phyloP scores from a whole-genome alignment of 805 yeast genomes.

The Teunomyces funiuensis region DNA sequence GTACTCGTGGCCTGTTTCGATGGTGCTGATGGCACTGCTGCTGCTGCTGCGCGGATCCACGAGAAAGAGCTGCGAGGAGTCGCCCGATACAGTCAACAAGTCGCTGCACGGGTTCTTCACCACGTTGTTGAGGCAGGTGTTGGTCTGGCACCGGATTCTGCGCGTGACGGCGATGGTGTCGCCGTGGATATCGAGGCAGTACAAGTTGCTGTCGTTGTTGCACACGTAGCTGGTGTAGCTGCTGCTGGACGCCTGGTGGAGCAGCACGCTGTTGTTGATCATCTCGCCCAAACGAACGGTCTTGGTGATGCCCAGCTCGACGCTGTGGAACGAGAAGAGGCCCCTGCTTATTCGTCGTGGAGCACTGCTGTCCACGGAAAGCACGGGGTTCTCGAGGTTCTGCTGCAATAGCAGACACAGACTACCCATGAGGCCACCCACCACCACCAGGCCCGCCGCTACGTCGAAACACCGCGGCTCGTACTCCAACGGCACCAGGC shows the following conservation, averaged over 20 bases:
- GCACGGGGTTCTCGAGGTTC: conserved; percentile 22
- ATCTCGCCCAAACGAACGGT: conserved; percentile 70
- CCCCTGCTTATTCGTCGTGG: conserved; percentile 47
- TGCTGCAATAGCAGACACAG: conserved; percentile 27
- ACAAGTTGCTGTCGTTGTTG: conserved; percentile 77
- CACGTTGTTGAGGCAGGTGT: conserved; percentile 74
- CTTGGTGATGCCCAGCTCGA: conserved; percentile 44
- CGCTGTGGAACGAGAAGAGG: conserved; percentile 56
- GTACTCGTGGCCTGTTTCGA: conserved; percentile 64
- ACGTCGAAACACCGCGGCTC: conserved; percentile 68
- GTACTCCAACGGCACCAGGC: conserved; percentile 44
- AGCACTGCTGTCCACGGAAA: conserved; percentile 2
- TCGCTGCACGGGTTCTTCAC: conserved; percentile 51
- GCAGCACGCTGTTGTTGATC: conserved; percentile 76
- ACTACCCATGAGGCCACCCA: conserved; percentile 51
- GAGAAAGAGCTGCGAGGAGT: conserved; percentile 63
- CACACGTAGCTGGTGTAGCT: conserved; percentile 66
- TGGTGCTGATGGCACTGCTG: conserved; percentile 32
- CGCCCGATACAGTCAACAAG: conserved; percentile 65
- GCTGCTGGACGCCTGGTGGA: conserved; percentile 39
- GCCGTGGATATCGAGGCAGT: conserved; percentile 57
- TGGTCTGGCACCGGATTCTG: conserved; percentile 48
- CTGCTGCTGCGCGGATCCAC: conserved; percentile 44
- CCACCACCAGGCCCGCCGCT: conserved; percentile 50
- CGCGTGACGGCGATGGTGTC: conserved; percentile 41